Evolutionary conservation across 2,329 filamentous ascomycete species (phyloP), one percentile per base, ranked within the genome.

Genomic region (Westerdykella aurantiaca): DNA sequence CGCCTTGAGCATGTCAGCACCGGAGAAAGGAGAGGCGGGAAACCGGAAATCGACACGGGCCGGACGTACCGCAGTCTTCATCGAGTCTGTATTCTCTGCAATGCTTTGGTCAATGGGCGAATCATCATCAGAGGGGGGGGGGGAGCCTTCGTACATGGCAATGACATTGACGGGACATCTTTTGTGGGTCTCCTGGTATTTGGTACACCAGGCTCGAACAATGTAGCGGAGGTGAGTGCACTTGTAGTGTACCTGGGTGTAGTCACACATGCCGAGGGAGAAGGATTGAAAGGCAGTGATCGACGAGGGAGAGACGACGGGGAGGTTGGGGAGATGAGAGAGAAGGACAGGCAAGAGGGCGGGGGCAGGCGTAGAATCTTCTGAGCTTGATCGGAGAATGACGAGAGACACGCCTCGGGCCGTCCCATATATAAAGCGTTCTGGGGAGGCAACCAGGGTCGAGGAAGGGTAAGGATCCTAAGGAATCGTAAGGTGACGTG

Each of bases 211-310:
- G 14, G 74, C 74, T 50, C 74, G 69, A 37, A 80, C 77, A 7
- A 73, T 75, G 52, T 73, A 79, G 29, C 77, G 71, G 45, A 76
- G 63, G 61, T 81, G 77, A 39, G 70, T 70, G 62, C 77, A 81
- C 34, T 70, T 68, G 57, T 77, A 80, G 47, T 78, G 73, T 43
- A 80, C 77, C 61, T 79, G 73, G 17, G 73, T 79, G 52, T 80
- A 80, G 58, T 80, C 76, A 60, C 77, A 81, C 77, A 80, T 80
- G 39, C 47, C 34, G 51, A 34, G 47, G 34, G 38, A 31, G 23
- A 46, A 41, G 2, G 37, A 46, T 18, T 18, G 37, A 38, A 72
- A 10, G 71, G 71, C 31, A 31, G 35, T 31, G 34, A 38, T 31
- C 29, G 42, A 34, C 41, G 31, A 31, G 29, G 6, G 39, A 18